These are phyloP conservation scores for Monilinia vaccinii-corymbosi DNA, from an alignment of 2,329 filamentous ascomycete genomes.

Conservation along the genomic window DNA sequence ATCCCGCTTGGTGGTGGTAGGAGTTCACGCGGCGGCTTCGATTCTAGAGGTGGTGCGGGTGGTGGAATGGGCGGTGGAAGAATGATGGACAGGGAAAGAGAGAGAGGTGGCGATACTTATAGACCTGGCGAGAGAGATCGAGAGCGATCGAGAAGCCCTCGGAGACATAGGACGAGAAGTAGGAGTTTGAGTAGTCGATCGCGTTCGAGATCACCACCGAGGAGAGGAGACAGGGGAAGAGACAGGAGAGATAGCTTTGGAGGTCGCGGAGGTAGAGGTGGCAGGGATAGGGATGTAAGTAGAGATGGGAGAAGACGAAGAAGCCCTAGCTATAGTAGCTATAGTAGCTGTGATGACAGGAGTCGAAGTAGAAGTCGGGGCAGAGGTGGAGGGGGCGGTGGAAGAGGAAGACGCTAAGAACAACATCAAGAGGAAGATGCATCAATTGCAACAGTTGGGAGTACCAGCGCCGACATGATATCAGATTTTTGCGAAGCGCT, in stretches of 20 bases:
- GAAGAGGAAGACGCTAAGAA: background rate
- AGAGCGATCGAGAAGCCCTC: conserved; percentile 1
- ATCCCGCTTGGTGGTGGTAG: conserved; percentile 18
- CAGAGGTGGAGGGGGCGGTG: conserved; percentile 20
- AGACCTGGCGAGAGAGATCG: background rate
- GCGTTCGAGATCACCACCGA: background rate
- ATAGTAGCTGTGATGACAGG: conserved; percentile 44
- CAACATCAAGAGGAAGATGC: background rate
- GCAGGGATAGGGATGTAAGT: conserved; percentile 24
- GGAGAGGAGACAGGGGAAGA: background rate
- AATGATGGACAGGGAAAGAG: conserved; percentile 4
- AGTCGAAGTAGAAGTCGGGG: conserved; percentile 32
- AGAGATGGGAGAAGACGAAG: conserved; percentile 37
- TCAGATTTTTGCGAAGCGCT: background rate
- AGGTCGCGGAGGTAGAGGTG: conserved; percentile 1
- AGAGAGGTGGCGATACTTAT: conserved; percentile 4
- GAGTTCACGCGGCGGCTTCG: conserved; percentile 18
- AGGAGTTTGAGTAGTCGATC: background rate
- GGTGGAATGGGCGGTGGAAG: conserved; percentile 13
- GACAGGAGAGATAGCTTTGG: conserved; percentile 1
- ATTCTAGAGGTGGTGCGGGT: background rate
- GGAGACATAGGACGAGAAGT: conserved; percentile 6
- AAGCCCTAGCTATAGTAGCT: conserved; percentile 55
- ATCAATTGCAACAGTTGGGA: background rate
- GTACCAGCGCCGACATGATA: background rate